Evolutionary conservation across 768 basidiomycete species (phyloP), one percentile per base, ranked within the genome.

Genomic region (Tylopilus felleus): DNA sequence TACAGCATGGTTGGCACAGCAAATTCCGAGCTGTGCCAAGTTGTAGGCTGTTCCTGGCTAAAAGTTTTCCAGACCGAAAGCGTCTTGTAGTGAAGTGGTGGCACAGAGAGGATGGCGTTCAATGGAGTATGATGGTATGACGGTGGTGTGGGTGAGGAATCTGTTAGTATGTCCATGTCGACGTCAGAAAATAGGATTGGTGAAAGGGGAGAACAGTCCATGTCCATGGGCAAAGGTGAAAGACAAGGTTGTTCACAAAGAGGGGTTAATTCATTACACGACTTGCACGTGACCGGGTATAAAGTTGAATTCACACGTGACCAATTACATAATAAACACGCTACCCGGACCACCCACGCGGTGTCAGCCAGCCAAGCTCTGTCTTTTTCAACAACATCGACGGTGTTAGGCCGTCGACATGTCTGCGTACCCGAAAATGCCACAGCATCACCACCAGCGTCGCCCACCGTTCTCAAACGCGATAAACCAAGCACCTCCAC

Each of bases 321-420:
- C 6, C 4, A 0, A 13, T 67, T 68, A 68, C 43, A 29, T 70
- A 68, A 68, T 49, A 59, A 53, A 70, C 69, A 71, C 69, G 69
- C 62, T 49, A 22, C 19, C 19, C 45, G 19, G 48, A 38, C 29
- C 49, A 38, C n/a, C 47, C 64, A 61, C 60, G 59, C 59, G 55
- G 51, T 17, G 60, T 56, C 52, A 66, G 63, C 58, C 59, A 54
- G n/a, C 36, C n/a, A 19, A 38, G n/a, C 56, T 28, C 47, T 41
- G 23, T 44, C 46, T 56, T 22, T 40, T 27, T 47, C 27, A 28
- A n/a, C 35, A 5, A 31, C 51, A 52, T 51, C 58, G 61, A 62
- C 70, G 33, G 77, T 75, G 77, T 78, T 79, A 79, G 77, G 77
- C 77, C 77, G 66, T 60, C 61, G 63, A 57, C 60, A 73, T 70